Evolutionary conservation across 495 filamentous ascomycete species (phyloP), one percentile per base, ranked within the genome.

Genomic region (Collariella sp.): DNA sequence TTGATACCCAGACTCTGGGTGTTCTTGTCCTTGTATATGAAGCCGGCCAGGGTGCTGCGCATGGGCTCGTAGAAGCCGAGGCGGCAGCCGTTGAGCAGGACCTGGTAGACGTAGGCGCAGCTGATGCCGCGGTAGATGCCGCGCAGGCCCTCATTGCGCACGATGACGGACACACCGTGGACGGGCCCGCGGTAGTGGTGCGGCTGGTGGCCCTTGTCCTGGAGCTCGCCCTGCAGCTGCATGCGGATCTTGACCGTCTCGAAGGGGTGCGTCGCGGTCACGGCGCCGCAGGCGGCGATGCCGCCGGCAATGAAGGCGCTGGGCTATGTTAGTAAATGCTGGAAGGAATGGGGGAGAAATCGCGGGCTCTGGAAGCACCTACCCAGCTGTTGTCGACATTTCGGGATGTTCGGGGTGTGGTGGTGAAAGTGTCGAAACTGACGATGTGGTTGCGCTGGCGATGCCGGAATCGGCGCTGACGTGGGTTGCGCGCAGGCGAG

Each of bases 161-260:
- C 69, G 56, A 99, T 96, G 24, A 96, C 89, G 50, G 83, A 80
- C 43, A 95, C 87, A 57, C 89, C 93, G 63, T 99, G 94, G 53
- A 95, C 67, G 20, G 91, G 90, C n/a, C 93, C 93, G 47, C 80
- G 83, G 74, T 99, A 99, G 68, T 91, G 79, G 62, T 87, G 84
- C 52, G 84, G 83, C 41, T 89, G 87, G 55, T 89, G 83, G 53
- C 79, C 76, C 67, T 93, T 96, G 20, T 83, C 73, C 62, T 96
- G 89, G 50, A 99, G 78, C 75, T 99, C 93, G 67, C 93, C 93
- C 67, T 99, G 93, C 46, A 99, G 74, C 79, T 99, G 93, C 75
- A 98, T 79, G 59, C 91, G 88, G 67, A 97, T 99, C 82, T 99
- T 99, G 54, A 97, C 89, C 7, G 93, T 97, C 72, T 99, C 93